Percentiles rank a stretch among this genome's conserved stretches.
Conservation (phyloP, 768 basidiomycete genomes). For the Ramaria sp. region DNA sequence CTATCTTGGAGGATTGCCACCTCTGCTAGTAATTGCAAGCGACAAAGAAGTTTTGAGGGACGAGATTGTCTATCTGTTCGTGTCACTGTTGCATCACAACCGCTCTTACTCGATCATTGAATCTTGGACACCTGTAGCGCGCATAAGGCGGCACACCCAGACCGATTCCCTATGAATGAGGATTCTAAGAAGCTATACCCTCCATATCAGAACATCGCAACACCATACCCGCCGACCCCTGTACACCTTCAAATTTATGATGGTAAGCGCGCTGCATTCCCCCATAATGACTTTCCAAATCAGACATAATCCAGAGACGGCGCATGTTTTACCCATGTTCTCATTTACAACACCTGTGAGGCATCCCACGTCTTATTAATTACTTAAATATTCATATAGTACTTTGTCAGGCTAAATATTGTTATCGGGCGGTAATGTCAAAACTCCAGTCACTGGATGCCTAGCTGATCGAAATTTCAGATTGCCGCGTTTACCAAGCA, state of each 20-base stretch:
- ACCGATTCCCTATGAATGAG: constrained; percentile 50
- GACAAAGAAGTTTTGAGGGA: constrained; percentile 89
- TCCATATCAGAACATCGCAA: constrained; percentile 18
- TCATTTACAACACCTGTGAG: constrained; percentile 50
- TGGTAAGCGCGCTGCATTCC: constrained; percentile 30
- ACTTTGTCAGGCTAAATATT: constrained; percentile 53
- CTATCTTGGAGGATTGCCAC: constrained; percentile 87
- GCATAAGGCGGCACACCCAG: constrained; percentile 85
- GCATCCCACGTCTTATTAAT: constrained; percentile 42
- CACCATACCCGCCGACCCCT: constrained; percentile 40
- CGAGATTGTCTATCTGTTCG: constrained; percentile 73
- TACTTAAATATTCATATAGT: constrained; percentile 58
- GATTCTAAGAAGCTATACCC: constrained; percentile 19
- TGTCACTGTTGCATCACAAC: neutral
- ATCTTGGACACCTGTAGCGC: constrained; percentile 30
- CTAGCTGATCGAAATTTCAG: neutral
- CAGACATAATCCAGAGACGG: constrained; percentile 43
- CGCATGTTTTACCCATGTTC: constrained; percentile 67
- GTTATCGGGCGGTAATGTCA: constrained; percentile 43
- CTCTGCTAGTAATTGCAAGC: constrained; percentile 73
- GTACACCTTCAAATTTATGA: constrained; percentile 94
- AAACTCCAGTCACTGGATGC: neutral
- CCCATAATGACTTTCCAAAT: neutral
- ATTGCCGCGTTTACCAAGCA: constrained; percentile 63
- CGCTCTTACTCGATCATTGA: neutral